Percentiles rank a stretch among this genome's conserved stretches.
Evolutionary conservation across 179 eudicot species (phyloP).

Genomic region (Monotropa hypopitys): DNA sequence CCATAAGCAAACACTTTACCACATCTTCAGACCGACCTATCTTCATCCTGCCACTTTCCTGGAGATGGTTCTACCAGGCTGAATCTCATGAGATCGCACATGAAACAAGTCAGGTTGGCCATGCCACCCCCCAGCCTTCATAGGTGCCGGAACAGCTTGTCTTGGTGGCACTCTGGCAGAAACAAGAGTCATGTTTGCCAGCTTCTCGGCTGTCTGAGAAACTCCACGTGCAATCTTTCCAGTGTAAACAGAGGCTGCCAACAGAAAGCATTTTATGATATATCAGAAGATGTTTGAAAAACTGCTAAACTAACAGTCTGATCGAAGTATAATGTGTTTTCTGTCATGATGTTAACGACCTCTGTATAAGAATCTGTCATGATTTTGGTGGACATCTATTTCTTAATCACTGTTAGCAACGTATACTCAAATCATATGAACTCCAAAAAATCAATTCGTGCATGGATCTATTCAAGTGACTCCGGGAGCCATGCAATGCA

Average conservation of each 20-base stretch:
- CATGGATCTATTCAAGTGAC: not conserved
- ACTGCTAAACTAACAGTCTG: not conserved
- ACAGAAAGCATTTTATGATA: not conserved
- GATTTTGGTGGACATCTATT: not conserved
- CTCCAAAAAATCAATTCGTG: not conserved
- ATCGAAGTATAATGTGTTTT: not conserved
- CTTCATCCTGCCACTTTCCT: conserved; percentile 17
- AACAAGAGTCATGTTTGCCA: conserved; percentile 52
- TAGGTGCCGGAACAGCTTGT: conserved; percentile 43
- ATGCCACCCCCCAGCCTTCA: conserved; percentile 63
- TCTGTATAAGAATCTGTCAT: not conserved
- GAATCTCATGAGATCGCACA: conserved; percentile 30
- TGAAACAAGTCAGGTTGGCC: conserved; percentile 25
- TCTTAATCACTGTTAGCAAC: not conserved
- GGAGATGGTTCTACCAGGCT: conserved; percentile 13
- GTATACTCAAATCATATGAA: not conserved
- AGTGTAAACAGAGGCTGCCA: conserved; percentile 31
- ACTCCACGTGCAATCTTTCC: conserved; percentile 41
- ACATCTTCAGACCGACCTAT: not conserved
- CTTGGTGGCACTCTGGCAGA: conserved; percentile 34
- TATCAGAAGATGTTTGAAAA: not conserved
- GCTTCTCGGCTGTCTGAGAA: conserved; percentile 53
- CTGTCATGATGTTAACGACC: not conserved
- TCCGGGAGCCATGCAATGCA: not conserved
- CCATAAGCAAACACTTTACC: not conserved